Evolutionary conservation across 2,329 filamentous ascomycete species (phyloP).

Genomic region (Fusarium beomiforme): DNA sequence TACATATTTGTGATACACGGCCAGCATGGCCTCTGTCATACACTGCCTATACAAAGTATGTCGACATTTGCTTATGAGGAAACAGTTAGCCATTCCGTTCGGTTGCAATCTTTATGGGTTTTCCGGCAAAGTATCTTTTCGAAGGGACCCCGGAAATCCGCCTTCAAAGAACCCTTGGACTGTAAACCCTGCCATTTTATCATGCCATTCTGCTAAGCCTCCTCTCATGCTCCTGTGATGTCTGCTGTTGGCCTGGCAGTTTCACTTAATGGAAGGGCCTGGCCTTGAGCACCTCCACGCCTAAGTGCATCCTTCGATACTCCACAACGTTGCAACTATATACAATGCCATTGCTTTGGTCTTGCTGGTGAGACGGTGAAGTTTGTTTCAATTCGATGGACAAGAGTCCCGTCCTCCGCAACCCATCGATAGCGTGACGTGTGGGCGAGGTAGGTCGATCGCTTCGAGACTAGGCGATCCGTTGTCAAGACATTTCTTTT

Average conservation of each 20-base stretch:
- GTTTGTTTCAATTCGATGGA: constrained; percentile 10
- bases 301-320: constrained; percentile 4
- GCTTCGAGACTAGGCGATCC: constrained; percentile 28
- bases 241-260: constrained; percentile 21
- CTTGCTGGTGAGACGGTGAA: constrained; percentile 15
- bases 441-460: constrained; percentile 21
- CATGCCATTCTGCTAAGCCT: constrained; percentile 25
- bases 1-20: constrained; percentile 8
- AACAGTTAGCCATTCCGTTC: neutral
- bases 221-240: neutral
- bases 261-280: constrained; percentile 17
- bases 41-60: too few relatives aligned
- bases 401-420: constrained; percentile 10
- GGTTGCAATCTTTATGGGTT: constrained; percentile 2
- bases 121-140: constrained; percentile 11
- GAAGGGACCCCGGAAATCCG: constrained; percentile 13
- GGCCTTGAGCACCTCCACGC: neutral
- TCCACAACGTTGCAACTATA: constrained; percentile 1
- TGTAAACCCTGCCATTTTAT: constrained; percentile 10
- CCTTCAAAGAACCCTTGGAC: constrained; percentile 29
- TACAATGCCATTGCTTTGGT: constrained; percentile 2
- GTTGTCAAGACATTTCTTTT: constrained; percentile 21
- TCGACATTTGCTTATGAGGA: neutral
- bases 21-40: neutral
- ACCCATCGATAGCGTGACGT: constrained; percentile 27